Percentiles rank a stretch among this genome's conserved stretches.
Evolutionary conservation across 441 rosid genomes (phyloP).

Genomic region (Aleurites moluccanus): DNA sequence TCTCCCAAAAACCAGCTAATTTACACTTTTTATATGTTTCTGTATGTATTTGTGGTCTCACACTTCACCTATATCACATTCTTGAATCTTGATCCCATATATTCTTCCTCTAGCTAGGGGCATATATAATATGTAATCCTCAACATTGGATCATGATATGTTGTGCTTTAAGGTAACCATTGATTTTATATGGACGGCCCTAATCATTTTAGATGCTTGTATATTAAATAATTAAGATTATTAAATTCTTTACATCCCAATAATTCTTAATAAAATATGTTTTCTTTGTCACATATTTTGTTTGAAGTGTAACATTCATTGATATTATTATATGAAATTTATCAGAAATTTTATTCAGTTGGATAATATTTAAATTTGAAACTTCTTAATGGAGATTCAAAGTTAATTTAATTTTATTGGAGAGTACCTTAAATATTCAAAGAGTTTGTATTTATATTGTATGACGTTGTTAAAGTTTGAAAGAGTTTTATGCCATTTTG

Average conservation of each 20-base stretch:
- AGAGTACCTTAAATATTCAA: too few relatives aligned
- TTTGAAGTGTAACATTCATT: too few relatives aligned
- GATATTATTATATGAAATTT: not conserved
- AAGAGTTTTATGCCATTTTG: not conserved
- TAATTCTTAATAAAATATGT: not conserved
- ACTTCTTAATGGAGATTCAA: too few relatives aligned
- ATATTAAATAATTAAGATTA: not conserved
- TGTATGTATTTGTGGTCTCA: not conserved
- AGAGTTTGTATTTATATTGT: not conserved
- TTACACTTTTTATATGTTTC: not conserved
- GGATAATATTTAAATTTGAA: not conserved
- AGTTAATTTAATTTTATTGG: too few relatives aligned
- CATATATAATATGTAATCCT: not conserved
- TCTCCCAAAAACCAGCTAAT: conserved; percentile 14
- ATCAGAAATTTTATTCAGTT: not conserved
- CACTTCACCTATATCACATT: conserved; percentile 6
- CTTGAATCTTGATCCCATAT: conserved; percentile 8
- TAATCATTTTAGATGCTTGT: not conserved
- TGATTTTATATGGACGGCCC: not conserved
- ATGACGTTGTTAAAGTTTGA: not conserved
- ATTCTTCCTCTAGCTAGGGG: not conserved
- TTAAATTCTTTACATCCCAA: not conserved
- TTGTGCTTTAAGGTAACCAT: conserved; percentile 1
- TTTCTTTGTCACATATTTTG: not conserved
- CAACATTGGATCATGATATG: not conserved